Base-by-base conservation (phyloP, 2,329 filamentous ascomycete genomes). In the Neonectria sp. region DNA sequence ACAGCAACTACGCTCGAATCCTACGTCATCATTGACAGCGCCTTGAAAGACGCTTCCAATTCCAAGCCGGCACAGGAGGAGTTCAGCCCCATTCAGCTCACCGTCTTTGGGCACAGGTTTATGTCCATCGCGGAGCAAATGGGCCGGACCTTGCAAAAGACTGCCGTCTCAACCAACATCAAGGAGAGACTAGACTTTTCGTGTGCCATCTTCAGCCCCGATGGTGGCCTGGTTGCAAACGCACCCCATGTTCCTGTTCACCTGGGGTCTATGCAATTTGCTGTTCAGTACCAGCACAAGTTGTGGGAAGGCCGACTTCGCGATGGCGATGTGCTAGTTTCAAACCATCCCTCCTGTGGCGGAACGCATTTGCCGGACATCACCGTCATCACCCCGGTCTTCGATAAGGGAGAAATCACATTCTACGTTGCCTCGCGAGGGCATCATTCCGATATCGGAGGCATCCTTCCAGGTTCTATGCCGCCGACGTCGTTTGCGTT, bases 101-200 rank as follows among this genome's bases (percentile, higher is more conserved):
- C 88, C 69, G 91, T 95, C 56, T 95, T 95, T 73, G 91, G 90
- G 0, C 92, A 95, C 77, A 87, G 92, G 2, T 95, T 95, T 80
- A 95, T 95, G 92, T 90, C 91, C 1, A 93, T 95, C 63, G 92
- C 92, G 0, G 92, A 95, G 76, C 92, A 95, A 75, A 95, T 95
- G 92, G 92, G 92, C 0, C 86, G 91, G 51, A 91, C 91, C 3
- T 79, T 95, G 58, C 91, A 95, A 73, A 94, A 94, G 82, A 94
- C 92, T 0, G 91, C 90, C 71, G 90, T 95, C 25, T 92, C 89
- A 46, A 92, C 90, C 0, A 95, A 94, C 72, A 92, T 95, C 78
- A 92, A 95, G 73, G 93, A 95, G 75, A 86, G 92, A 17, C 84
- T 95, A 0, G 93, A 95, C 71, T 95, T 93, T 75, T 94, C 91